Conservation (phyloP, 1,284 basidiomycete species). For the Leccinum solheimii region DNA sequence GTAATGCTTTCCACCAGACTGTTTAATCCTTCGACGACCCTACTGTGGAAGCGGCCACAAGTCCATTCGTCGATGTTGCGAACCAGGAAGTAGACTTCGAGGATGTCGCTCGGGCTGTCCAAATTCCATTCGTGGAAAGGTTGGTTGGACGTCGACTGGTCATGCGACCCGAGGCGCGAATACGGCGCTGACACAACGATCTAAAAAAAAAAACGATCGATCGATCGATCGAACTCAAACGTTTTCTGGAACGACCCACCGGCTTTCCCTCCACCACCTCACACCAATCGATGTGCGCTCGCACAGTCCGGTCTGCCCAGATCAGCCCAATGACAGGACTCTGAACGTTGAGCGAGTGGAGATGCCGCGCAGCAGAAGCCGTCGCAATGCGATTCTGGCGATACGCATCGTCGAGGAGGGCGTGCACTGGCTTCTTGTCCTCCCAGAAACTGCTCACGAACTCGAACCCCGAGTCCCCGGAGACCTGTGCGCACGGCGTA, state of each 20-base stretch:
- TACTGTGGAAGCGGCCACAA: constrained; percentile 40
- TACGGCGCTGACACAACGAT: constrained; percentile 53
- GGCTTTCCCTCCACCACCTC: constrained; percentile 33
- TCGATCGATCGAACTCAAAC: neutral
- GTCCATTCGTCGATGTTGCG: constrained; percentile 58
- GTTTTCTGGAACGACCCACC: constrained; percentile 29
- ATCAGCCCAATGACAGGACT: constrained; percentile 55
- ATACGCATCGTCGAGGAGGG: constrained; percentile 51
- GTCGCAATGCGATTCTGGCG: constrained; percentile 60
- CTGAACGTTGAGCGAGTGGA: constrained; percentile 46
- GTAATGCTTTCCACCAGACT: constrained; percentile 38
- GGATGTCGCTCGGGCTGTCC: constrained; percentile 44
- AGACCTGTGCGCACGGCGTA: constrained; percentile 48
- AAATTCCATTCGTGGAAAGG: constrained; percentile 53
- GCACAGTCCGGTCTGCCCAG: constrained; percentile 53
- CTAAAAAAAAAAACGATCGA: constrained; percentile 30
- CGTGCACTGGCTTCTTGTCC: constrained; percentile 56
- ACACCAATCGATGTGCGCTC: constrained; percentile 60
- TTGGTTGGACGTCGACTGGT: constrained; percentile 16
- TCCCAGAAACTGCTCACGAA: constrained; percentile 56
- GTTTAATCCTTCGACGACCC: constrained; percentile 42
- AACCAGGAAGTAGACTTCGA: constrained; percentile 53
- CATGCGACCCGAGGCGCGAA: constrained; percentile 26
- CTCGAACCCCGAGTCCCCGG: constrained; percentile 49
- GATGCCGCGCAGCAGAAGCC: constrained; percentile 48